Evolutionary conservation across 2,329 filamentous ascomycete genomes (phyloP).

Genomic region (Balansia obtecta): DNA sequence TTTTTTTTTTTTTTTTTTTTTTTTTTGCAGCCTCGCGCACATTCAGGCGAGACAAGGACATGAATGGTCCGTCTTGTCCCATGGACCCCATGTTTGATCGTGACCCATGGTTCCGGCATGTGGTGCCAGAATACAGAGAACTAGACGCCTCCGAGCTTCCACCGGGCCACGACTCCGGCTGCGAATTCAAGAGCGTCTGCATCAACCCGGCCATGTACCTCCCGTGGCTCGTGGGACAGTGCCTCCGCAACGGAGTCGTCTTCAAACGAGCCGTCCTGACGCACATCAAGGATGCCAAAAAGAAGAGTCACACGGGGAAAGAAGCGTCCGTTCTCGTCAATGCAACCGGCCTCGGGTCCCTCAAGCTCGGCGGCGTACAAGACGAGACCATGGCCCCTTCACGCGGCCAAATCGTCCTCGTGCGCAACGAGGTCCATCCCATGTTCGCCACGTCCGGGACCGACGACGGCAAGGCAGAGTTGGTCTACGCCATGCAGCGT

Average conservation of each 20-base stretch:
- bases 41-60: conserved; percentile 50
- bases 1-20: too few relatives aligned
- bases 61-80: conserved; percentile 29
- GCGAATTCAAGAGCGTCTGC: conserved; percentile 71
- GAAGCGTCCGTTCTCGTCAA: conserved; percentile 66
- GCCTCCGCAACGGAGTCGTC: conserved; percentile 57
- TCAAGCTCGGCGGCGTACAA: conserved; percentile 67
- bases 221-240: conserved; percentile 72
- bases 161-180: conserved; percentile 56
- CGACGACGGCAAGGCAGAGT: conserved; percentile 60
- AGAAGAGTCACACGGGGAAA: conserved; percentile 37
- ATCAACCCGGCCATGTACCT: conserved; percentile 87
- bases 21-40: conserved; percentile 33
- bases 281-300: conserved; percentile 60
- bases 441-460: conserved; percentile 63
- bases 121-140: conserved; percentile 58
- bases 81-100: conserved; percentile 47
- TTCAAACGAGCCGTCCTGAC: conserved; percentile 49
- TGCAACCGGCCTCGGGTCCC: conserved; percentile 67
- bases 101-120: conserved; percentile 62
- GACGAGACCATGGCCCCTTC: conserved; percentile 63
- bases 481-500: conserved; percentile 71
- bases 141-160: conserved; percentile 47
- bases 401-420: conserved; percentile 73
- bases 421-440: conserved; percentile 61